A percentile compares a stretch with the other conserved stretches of the same genome.
These are phyloP conservation scores for Prosopis cineraria DNA, from an alignment of 306 rosid genomes.

Conservation along the genomic window DNA sequence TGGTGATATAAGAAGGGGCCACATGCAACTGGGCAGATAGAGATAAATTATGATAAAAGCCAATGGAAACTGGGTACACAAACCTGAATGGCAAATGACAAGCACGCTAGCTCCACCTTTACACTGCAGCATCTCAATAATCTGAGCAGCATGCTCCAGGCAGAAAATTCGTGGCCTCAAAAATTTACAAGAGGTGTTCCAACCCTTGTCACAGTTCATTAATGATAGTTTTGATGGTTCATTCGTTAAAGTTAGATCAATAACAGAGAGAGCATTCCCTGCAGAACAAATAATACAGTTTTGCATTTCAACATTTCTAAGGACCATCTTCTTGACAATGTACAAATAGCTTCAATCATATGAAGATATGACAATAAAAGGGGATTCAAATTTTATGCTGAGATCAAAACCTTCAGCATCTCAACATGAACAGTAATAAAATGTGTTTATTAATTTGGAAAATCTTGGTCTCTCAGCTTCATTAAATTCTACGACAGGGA, in stretches of 20 bases:
- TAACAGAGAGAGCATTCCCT: slow-evolving; percentile 54
- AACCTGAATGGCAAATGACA: slow-evolving; percentile 97
- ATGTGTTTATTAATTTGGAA: background rate
- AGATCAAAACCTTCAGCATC: slow-evolving; percentile 12
- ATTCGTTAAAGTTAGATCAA: slow-evolving; percentile 42
- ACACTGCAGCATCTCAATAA: slow-evolving; percentile 74
- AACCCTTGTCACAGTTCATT: slow-evolving; percentile 41
- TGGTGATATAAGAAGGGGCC: slow-evolving; percentile 25
- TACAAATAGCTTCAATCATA: background rate
- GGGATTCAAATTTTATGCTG: background rate
- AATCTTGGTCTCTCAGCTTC: background rate
- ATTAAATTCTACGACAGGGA: background rate
- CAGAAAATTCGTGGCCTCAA: slow-evolving; percentile 93
- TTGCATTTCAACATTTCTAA: slow-evolving; percentile 36
- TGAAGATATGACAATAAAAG: background rate
- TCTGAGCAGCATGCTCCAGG: slow-evolving; percentile 84
- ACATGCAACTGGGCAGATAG: slow-evolving; percentile 24
- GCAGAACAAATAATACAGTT: slow-evolving; percentile 45
- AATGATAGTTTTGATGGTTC: slow-evolving; percentile 46
- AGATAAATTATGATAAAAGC: slow-evolving; percentile 1
- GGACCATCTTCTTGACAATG: slow-evolving; percentile 18
- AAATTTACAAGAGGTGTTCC: slow-evolving; percentile 62
- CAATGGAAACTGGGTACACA: slow-evolving; percentile 23
- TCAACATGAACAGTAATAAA: slow-evolving; percentile 8
- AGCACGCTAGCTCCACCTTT: slow-evolving; percentile 92